A percentile compares a stretch with the other conserved stretches of the same genome.
Evolutionary conservation across 176 grass and related monocot species (phyloP).

Genomic region (Rhynchospora breviuscula): DNA sequence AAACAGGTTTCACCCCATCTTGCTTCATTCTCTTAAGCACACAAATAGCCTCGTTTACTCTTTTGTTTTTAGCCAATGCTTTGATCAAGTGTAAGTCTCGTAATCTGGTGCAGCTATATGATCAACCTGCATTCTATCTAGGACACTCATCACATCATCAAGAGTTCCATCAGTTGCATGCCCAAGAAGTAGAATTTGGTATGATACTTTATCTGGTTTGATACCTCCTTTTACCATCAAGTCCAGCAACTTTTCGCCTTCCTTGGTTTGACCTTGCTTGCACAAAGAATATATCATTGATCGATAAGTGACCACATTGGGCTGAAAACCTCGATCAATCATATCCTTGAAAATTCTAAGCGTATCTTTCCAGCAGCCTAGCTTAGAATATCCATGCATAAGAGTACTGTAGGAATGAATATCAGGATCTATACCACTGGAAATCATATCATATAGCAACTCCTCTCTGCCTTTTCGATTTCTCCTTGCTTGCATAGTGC

Average conservation of each 20-base stretch:
- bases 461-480: slow-evolving; percentile 29
- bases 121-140: slow-evolving; percentile 47
- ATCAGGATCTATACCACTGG: slow-evolving; percentile 37
- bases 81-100: slow-evolving; percentile 72
- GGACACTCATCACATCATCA: slow-evolving; percentile 46
- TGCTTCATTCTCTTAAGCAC: slow-evolving; percentile 58
- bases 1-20: slow-evolving; percentile 43
- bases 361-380: slow-evolving; percentile 54
- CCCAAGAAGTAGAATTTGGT: slow-evolving; percentile 36
- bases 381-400: slow-evolving; percentile 54
- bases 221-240: slow-evolving; percentile 48
- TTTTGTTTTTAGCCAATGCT: slow-evolving; percentile 43
- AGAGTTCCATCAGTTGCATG: slow-evolving; percentile 48
- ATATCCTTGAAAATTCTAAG: slow-evolving; percentile 45
- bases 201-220: slow-evolving; percentile 53
- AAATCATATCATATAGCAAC: slow-evolving; percentile 51
- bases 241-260: slow-evolving; percentile 25
- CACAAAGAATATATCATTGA: slow-evolving; percentile 59
- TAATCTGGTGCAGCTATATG: slow-evolving; percentile 41
- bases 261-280: slow-evolving; percentile 46
- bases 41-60: slow-evolving; percentile 29
- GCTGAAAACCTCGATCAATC: slow-evolving; percentile 43
- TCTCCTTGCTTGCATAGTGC: slow-evolving; percentile 37
- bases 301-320: slow-evolving; percentile 55
- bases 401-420: slow-evolving; percentile 53